phyloP scores from a whole-genome alignment of 2,329 filamentous ascomycete genomes.

The Talaromyces amestolkiae region DNA sequence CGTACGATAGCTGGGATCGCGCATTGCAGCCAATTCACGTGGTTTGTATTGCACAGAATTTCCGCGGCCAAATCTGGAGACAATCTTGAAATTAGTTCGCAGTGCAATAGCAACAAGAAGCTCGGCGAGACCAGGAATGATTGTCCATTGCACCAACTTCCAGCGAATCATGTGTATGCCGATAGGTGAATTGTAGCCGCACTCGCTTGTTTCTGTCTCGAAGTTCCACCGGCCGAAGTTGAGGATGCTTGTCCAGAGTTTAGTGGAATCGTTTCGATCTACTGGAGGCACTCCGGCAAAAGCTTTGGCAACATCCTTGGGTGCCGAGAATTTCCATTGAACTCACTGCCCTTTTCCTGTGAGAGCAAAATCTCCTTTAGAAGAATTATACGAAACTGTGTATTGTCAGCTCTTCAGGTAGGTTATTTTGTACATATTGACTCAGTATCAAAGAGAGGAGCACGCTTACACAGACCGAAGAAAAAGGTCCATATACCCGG shows the following conservation, averaged over 20 bases:
- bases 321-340: not conserved
- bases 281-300: not conserved
- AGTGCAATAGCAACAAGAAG: slow-evolving; percentile 6
- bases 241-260: not conserved
- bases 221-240: slow-evolving; percentile 1
- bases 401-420: not conserved
- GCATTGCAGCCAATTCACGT: not conserved
- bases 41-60: not conserved
- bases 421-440: not conserved
- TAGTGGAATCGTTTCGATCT: not conserved
- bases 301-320: slow-evolving; percentile 8
- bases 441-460: not conserved
- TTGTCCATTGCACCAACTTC: slow-evolving; percentile 1
- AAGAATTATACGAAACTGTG: slow-evolving; percentile 10
- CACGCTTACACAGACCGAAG: slow-evolving; percentile 7
- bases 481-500: slow-evolving; percentile 3
- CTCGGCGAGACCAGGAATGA: slow-evolving; percentile 6
- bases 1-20: not conserved
- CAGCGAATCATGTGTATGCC: slow-evolving; percentile 13
- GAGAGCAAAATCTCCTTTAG: slow-evolving; percentile 4
- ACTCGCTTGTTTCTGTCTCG: not conserved
- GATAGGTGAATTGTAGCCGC: not conserved
- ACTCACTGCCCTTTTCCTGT: slow-evolving; percentile 7
- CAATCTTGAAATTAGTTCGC: not conserved
- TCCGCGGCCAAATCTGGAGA: not conserved